Evolutionary conservation across 345 rosid genomes (phyloP).

Genomic region (Hypericum perforatum): DNA sequence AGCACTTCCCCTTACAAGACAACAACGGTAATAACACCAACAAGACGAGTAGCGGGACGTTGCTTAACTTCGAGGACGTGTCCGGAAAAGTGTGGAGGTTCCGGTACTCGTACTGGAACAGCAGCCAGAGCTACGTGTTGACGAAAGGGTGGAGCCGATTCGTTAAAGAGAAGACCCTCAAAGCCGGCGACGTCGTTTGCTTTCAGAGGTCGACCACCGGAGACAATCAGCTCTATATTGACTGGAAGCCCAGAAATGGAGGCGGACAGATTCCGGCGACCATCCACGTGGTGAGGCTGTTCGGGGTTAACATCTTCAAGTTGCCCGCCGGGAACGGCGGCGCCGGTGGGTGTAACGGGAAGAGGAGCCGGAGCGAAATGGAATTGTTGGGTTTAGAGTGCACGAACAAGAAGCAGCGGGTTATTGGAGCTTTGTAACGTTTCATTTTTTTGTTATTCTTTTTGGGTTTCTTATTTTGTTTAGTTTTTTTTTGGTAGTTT

Average conservation of each 20-base stretch:
- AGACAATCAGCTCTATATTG: constrained; percentile 59
- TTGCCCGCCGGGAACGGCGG: no score
- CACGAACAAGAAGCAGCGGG: no score
- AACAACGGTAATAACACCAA: constrained; percentile 21
- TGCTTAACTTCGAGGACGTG: constrained; percentile 59
- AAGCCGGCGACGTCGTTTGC: constrained; percentile 70
- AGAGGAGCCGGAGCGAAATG: no score
- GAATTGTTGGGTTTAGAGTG: no score
- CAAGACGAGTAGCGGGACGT: constrained; percentile 47
- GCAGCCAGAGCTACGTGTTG: constrained; percentile 87
- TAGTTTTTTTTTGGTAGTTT: no score
- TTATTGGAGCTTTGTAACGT: no score
- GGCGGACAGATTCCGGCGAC: constrained; percentile 22
- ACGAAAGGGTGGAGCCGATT: constrained; percentile 95
- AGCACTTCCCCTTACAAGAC: constrained; percentile 20
- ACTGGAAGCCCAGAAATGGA: constrained; percentile 31
- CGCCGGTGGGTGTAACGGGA: no score
- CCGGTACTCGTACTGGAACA: constrained; percentile 92
- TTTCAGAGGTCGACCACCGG: constrained; percentile 72
- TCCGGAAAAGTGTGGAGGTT: constrained; percentile 83
- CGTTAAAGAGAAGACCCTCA: constrained; percentile 69
- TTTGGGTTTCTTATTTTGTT: no score
- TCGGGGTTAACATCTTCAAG: constrained; percentile 53
- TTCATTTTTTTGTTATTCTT: no score
- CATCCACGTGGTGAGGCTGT: constrained; percentile 50